Conservation (phyloP, 495 filamentous ascomycete genomes). For the Daldinia grandis region DNA sequence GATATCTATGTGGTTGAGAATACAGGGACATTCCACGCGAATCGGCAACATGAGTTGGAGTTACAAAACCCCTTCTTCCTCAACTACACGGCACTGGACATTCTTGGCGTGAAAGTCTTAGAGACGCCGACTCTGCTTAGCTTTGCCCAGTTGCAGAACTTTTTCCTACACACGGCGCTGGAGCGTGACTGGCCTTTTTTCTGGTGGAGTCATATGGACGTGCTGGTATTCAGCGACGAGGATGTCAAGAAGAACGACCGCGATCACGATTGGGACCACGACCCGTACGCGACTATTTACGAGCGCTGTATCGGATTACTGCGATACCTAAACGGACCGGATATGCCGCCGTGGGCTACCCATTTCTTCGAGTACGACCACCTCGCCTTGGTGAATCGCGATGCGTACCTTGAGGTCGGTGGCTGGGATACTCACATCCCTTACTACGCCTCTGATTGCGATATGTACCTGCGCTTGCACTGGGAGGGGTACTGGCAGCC, state of each 20-base stretch:
- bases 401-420: constrained; percentile 60
- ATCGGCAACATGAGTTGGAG: constrained; percentile 55
- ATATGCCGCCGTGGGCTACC: constrained; percentile 53
- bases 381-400: constrained; percentile 63
- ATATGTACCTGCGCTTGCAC: constrained; percentile 63
- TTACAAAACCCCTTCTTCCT: constrained; percentile 70
- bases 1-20: constrained; percentile 71
- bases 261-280: constrained; percentile 49
- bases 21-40: constrained; percentile 66
- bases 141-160: constrained; percentile 71
- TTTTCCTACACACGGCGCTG: constrained; percentile 59
- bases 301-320: constrained; percentile 50
- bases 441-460: constrained; percentile 65
- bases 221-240: constrained; percentile 60
- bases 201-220: constrained; percentile 70
- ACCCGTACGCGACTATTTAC: constrained; percentile 57
- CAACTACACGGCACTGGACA: constrained; percentile 61
- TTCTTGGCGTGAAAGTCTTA: constrained; percentile 64
- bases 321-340: constrained; percentile 42
- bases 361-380: constrained; percentile 66
- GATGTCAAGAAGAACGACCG: constrained; percentile 52
- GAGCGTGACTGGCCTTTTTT: constrained; percentile 60
- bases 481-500: constrained; percentile 62
- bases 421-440: constrained; percentile 70
- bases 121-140: constrained; percentile 66